A percentile compares a stretch with the other conserved stretches of the same genome.
Evolutionary conservation across 805 yeast species (phyloP).

Genomic region (Tetrapisispora nanseiensis): DNA sequence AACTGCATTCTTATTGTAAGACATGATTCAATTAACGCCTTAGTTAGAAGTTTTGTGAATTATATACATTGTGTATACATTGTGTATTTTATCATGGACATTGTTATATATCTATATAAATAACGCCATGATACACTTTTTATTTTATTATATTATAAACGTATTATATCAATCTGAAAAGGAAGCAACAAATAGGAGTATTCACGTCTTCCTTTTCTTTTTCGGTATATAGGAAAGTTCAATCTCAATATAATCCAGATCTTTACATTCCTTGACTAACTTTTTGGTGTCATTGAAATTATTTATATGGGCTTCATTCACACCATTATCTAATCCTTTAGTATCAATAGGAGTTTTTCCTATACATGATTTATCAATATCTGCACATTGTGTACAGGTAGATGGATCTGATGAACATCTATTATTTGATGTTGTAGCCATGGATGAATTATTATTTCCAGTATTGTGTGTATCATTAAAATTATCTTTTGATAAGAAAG

Average conservation of each 20-base stretch:
- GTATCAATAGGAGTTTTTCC: neutral
- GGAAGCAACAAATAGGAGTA: no score
- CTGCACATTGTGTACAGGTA: conserved; percentile 44
- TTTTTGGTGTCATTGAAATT: neutral
- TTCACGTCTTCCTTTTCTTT: neutral
- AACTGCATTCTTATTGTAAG: conserved; percentile 5
- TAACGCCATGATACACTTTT: no score
- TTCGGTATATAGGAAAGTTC: neutral
- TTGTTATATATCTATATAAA: no score
- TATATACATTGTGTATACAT: no score
- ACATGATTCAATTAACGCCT: no score
- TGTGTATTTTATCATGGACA: no score
- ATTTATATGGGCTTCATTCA: neutral
- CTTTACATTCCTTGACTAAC: neutral
- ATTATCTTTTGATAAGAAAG: neutral
- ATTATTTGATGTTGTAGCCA: conserved; percentile 4
- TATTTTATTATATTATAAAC: no score
- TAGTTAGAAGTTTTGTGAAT: no score
- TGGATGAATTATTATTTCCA: neutral
- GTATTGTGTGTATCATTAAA: neutral
- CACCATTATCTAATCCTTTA: neutral
- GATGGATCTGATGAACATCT: conserved; percentile 37
- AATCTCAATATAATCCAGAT: neutral
- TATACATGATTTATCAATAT: conserved; percentile 25
- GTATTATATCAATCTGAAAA: no score